Percentiles rank a stretch among this genome's conserved stretches.
Evolutionary conservation across 768 basidiomycete genomes (phyloP).

Genomic region (Gloeopeniophorella convolvens): DNA sequence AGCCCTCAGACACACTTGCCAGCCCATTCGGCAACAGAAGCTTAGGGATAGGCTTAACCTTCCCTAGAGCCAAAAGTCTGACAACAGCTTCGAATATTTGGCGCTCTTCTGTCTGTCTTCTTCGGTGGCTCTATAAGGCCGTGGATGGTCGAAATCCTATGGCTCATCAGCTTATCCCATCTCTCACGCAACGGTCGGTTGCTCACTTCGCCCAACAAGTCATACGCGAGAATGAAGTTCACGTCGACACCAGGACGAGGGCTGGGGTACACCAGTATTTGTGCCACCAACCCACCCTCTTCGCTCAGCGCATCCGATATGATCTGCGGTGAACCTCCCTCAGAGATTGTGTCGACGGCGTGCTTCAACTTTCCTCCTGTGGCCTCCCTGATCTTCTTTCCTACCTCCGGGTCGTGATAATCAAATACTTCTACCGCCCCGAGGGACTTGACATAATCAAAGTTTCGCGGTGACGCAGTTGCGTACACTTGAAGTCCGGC

Average conservation of each 20-base stretch:
- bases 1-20: not conserved
- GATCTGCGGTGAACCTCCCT: not conserved
- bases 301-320: slow-evolving; percentile 13
- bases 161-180: not conserved
- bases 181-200: not conserved
- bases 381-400: slow-evolving; percentile 23
- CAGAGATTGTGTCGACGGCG: slow-evolving; percentile 19
- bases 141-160: not conserved
- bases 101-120: not conserved
- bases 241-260: not conserved
- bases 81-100: slow-evolving; percentile 16
- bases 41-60: slow-evolving; percentile 4
- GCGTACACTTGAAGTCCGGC: slow-evolving; percentile 28
- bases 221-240: not conserved
- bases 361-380: slow-evolving; percentile 8
- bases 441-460: slow-evolving; percentile 26
- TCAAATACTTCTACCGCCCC: no score
- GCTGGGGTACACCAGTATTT: not conserved
- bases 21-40: slow-evolving; percentile 3
- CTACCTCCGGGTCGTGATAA: slow-evolving; percentile 21
- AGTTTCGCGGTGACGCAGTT: slow-evolving; percentile 29
- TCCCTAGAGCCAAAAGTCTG: not conserved
- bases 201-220: not conserved
- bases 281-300: slow-evolving; percentile 1
- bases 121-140: not conserved